Percentiles rank a stretch among this genome's conserved stretches.
Evolutionary conservation across 768 basidiomycete genomes (phyloP).

Genomic region (Psilocybe cyanescens): DNA sequence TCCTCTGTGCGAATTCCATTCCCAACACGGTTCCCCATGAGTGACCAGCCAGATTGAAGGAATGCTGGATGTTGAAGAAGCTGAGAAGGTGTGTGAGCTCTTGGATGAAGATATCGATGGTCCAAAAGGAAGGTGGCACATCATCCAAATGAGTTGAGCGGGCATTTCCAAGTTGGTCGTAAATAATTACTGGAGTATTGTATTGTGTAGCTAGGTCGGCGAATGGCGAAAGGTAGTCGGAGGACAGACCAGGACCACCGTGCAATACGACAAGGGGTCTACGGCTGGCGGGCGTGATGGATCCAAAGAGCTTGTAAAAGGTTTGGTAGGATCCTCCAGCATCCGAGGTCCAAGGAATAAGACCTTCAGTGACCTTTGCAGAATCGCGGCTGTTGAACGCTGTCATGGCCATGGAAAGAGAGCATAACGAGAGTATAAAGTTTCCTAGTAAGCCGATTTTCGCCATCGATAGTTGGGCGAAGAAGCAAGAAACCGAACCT

Average conservation of each 20-base stretch:
- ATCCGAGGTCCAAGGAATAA: too few species aligned
- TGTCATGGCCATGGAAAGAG: too few species aligned
- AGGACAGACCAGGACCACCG: conserved; percentile 52
- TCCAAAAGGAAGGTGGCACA: conserved; percentile 52
- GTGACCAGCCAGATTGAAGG: conserved; percentile 54
- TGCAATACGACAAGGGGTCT: conserved; percentile 50
- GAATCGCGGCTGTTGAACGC: too few species aligned
- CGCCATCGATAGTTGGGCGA: too few species aligned
- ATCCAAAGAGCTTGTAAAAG: conserved; percentile 48
- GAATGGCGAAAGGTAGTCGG: conserved; percentile 47
- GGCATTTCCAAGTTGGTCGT: conserved; percentile 60
- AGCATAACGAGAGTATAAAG: too few species aligned
- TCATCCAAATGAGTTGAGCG: conserved; percentile 51
- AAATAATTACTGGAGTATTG: conserved; percentile 47
- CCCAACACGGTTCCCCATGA: conserved; percentile 52
- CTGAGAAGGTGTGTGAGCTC: conserved; percentile 54
- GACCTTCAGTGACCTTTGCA: too few species aligned
- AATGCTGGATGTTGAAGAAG: conserved; percentile 39
- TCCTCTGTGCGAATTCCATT: conserved; percentile 44
- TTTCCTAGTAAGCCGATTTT: too few species aligned
- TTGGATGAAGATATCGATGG: conserved; percentile 51
- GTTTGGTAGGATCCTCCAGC: conserved; percentile 27
- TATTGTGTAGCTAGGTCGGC: conserved; percentile 36
- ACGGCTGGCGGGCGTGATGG: conserved; percentile 23
- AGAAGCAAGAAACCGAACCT: too few species aligned